phyloP scores from a whole-genome alignment of 306 rosid genomes.

The Prunus padus region DNA sequence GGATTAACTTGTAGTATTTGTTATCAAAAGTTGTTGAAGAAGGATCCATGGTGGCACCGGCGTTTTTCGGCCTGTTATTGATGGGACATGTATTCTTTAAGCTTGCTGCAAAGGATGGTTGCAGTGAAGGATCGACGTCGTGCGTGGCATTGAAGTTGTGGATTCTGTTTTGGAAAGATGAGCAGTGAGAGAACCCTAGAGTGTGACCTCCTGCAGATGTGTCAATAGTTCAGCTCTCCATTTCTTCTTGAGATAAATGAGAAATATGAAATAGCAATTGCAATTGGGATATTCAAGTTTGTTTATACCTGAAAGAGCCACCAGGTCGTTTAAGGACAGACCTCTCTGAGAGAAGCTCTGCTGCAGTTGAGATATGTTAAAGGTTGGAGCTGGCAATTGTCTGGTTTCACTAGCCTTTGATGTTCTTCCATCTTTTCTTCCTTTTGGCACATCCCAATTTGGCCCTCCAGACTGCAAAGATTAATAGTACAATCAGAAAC shows the following conservation, averaged over 20 bases:
- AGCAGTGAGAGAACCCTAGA: slow-evolving; percentile 85
- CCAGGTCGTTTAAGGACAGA: slow-evolving; percentile 49
- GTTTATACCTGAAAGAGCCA: slow-evolving; percentile 54
- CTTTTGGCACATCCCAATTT: slow-evolving; percentile 63
- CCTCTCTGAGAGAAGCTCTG: slow-evolving; percentile 52
- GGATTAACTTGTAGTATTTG: slow-evolving; percentile 38
- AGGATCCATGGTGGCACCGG: slow-evolving; percentile 43
- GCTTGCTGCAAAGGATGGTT: slow-evolving; percentile 42
- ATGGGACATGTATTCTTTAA: slow-evolving; percentile 36
- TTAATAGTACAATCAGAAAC: slow-evolving; percentile 13
- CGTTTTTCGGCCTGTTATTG: slow-evolving; percentile 34
- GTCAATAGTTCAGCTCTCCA: slow-evolving; percentile 6
- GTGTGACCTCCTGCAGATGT: slow-evolving; percentile 78
- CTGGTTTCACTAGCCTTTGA: slow-evolving; percentile 74
- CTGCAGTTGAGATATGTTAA: slow-evolving; percentile 60
- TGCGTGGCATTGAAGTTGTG: slow-evolving; percentile 55
- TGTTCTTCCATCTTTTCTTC: slow-evolving; percentile 66
- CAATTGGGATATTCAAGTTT: not conserved
- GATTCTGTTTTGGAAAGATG: slow-evolving; percentile 56
- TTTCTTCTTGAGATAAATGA: not conserved
- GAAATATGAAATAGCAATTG: not conserved
- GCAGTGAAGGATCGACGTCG: slow-evolving; percentile 58
- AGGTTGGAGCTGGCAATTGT: slow-evolving; percentile 70
- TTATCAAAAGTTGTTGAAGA: slow-evolving; percentile 47
- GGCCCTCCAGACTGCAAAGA: slow-evolving; percentile 81